phyloP scores from a whole-genome alignment of 257 asterid genomes.

The Forsythia suspensa region DNA sequence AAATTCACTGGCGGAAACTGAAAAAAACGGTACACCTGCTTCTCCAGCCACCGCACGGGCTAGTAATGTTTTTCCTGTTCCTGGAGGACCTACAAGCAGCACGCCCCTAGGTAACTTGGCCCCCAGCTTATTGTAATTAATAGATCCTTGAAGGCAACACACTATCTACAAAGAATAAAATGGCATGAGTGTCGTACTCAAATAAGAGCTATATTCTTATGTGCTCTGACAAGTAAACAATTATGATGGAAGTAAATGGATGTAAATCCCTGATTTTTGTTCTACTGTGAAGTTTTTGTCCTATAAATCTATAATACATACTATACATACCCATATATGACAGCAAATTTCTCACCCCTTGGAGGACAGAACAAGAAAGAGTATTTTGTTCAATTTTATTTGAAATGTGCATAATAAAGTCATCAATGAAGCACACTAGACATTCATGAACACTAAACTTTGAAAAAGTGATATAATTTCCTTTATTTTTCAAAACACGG shows the following conservation, averaged over 20 bases:
- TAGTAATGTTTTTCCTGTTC: conserved; percentile 88
- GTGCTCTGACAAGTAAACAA: conserved; percentile 6
- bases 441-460: background rate
- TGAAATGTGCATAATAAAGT: background rate
- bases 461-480: background rate
- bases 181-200: background rate
- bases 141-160: conserved; percentile 85
- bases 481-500: background rate
- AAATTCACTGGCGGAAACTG: conserved; percentile 98
- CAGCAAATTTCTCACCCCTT: background rate
- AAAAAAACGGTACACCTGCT: conserved; percentile 91
- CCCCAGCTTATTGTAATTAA: conserved; percentile 86
- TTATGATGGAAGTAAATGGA: conserved; percentile 7
- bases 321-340: background rate
- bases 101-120: conserved; percentile 94
- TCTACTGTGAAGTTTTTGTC: background rate
- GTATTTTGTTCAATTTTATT: background rate
- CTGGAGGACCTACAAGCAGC: conserved; percentile 98
- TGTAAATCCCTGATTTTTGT: background rate
- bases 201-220: background rate
- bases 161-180: conserved; percentile 56
- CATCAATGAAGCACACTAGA: background rate
- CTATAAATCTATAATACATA: background rate
- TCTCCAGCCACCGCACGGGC: conserved; percentile 99
- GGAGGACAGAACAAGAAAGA: background rate